These are phyloP conservation scores for Populus nigra DNA, from an alignment of 345 rosid species.

Conservation along the genomic window DNA sequence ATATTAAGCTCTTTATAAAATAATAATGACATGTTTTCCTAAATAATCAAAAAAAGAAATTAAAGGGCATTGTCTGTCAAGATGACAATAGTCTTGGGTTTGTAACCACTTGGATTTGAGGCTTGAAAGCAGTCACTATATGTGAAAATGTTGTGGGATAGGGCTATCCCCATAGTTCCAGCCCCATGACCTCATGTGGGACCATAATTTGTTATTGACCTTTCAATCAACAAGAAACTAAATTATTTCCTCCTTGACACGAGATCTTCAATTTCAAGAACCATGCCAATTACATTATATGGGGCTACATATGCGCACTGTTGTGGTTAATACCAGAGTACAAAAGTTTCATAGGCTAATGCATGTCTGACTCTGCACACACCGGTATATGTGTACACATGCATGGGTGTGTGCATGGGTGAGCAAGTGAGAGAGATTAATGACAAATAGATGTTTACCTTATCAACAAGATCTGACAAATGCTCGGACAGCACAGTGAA, in stretches of 20 bases:
- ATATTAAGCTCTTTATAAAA: slow-evolving; percentile 17
- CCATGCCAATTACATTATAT: background rate
- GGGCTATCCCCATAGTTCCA: background rate
- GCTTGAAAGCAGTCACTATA: background rate
- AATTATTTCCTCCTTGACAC: background rate
- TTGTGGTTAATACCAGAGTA: background rate
- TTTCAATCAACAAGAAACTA: background rate
- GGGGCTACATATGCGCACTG: background rate
- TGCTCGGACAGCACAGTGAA: slow-evolving; percentile 91
- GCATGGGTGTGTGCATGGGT: background rate
- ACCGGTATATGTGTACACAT: too few relatives aligned
- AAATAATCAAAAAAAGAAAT: background rate
- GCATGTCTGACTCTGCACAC: background rate
- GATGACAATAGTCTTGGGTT: background rate
- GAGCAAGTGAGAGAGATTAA: slow-evolving; percentile 1
- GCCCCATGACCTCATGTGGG: background rate
- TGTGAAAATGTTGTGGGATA: background rate
- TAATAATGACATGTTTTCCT: background rate
- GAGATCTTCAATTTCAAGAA: background rate
- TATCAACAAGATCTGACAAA: slow-evolving; percentile 90
- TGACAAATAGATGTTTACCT: slow-evolving; percentile 44
- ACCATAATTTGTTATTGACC: background rate
- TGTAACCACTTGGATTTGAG: background rate
- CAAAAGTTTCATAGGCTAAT: background rate
- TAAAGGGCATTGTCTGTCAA: background rate